Percentiles rank a stretch among this genome's conserved stretches.
These are phyloP conservation scores for Excoecaria cochinchinensis DNA, from an alignment of 345 rosid species.

Conservation along the genomic window DNA sequence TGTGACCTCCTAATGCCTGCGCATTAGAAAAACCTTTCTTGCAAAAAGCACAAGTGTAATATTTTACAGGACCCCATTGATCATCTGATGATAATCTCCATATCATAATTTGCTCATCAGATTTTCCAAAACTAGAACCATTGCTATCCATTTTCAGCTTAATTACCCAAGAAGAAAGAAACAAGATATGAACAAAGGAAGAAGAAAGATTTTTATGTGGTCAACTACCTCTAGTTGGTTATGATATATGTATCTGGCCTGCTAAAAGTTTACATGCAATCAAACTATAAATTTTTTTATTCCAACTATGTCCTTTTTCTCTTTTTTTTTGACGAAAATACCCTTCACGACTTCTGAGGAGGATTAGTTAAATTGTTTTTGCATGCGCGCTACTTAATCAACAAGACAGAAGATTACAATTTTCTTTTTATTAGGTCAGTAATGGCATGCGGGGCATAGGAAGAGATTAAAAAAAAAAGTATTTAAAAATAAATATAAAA, in stretches of 20 bases:
- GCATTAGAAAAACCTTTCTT: constrained; percentile 33
- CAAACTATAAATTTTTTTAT: not conserved
- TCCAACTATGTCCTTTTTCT: too few relatives aligned
- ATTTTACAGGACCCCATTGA: constrained; percentile 16
- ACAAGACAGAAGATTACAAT: not conserved
- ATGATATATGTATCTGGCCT: constrained; percentile 11
- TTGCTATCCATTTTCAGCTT: constrained; percentile 23
- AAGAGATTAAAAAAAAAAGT: too few relatives aligned
- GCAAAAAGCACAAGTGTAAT: constrained; percentile 36
- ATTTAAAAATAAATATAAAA: too few relatives aligned
- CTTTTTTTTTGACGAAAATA: not conserved
- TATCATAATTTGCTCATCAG: constrained; percentile 12
- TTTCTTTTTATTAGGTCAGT: not conserved
- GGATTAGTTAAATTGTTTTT: not conserved
- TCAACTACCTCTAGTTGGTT: constrained; percentile 26
- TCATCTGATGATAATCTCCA: constrained; percentile 22
- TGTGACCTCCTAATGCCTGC: constrained; percentile 35
- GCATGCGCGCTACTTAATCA: not conserved
- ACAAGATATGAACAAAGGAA: not conserved
- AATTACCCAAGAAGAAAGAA: not conserved
- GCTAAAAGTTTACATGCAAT: not conserved
- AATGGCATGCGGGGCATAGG: not conserved
- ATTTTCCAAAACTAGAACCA: constrained; percentile 15
- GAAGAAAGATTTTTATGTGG: constrained; percentile 9
- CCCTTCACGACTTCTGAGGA: not conserved